Base-by-base conservation (phyloP, 306 rosid genomes). In the Inga laurina region DNA sequence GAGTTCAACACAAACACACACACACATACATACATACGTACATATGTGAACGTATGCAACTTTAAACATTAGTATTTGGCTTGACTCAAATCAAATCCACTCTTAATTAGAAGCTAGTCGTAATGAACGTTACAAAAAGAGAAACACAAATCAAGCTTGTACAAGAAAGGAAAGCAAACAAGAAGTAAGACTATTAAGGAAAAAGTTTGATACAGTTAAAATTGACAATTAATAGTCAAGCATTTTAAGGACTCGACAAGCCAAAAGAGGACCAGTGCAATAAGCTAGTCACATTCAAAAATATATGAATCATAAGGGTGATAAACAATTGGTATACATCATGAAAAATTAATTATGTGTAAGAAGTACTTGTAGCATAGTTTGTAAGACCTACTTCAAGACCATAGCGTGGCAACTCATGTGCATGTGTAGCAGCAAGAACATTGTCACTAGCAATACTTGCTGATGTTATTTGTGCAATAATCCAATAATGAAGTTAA, bases 371-470 rank as follows among this genome's bases (percentile, higher is more conserved):
- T 79, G 98, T 98, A 7, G 98, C 97, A 85, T 95, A 95, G 84
- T 95, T 95, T 7, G 98, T 91, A 34, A 91, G 93, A 27, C 99
- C 99, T 30, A 93, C 97, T 87, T 91, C 85, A n/a, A 92, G 93
- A 21, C 99, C 99, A 84, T 79, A 96, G 10, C 1, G 84, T 0
- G 98, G 97, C 27, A 96, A 87, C 82, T 96, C 99, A 52, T 91
- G 93, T 0, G 93, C 27, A 85, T 93, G 93, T 1, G 98, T 97
- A 1, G 97, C 91, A 72, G 98, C 96, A 18, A 96, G 92, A 43
- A 96, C 91, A 61, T 88, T 62, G 52, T 96, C 99, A 41, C 99
- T 97, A 75, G 96, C 88, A 86, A 93, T 95, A 85, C 95, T 90
- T 43, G 96, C 96, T 39, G 94, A 93, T 22, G 88, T 22, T 32